Percentiles rank a stretch among this genome's conserved stretches.
Evolutionary conservation across 768 basidiomycete genomes (phyloP).

Genomic region (Cystofilobasidium capitatum): DNA sequence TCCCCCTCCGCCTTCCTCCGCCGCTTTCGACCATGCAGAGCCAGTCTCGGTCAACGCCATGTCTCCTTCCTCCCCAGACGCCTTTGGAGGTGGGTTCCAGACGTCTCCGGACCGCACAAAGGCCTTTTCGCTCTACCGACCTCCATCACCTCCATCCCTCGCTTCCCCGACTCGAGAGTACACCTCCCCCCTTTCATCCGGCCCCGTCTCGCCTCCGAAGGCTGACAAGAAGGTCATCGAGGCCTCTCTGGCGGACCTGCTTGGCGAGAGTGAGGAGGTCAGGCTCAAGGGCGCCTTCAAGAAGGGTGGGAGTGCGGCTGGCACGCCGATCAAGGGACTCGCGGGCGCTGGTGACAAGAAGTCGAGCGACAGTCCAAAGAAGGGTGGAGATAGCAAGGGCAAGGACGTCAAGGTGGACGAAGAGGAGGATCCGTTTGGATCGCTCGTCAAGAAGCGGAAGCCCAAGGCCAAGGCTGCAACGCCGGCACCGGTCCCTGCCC

Average conservation of each 20-base stretch:
- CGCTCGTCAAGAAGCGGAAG: background rate
- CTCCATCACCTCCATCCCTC: background rate
- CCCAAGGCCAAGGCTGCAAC: background rate
- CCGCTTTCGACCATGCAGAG: background rate
- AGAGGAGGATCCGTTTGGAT: constrained; percentile 12
- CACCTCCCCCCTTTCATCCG: background rate
- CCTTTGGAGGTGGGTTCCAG: background rate
- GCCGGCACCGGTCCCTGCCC: background rate
- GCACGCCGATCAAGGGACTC: background rate
- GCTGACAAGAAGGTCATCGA: background rate
- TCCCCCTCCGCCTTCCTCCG: background rate
- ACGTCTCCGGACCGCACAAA: background rate
- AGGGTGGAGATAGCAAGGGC: background rate
- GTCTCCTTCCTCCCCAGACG: background rate
- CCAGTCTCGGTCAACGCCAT: background rate
- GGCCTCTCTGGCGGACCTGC: constrained; percentile 5
- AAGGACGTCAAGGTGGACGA: background rate
- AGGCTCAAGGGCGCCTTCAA: constrained; percentile 25
- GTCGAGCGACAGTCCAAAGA: constrained; percentile 1
- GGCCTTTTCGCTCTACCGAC: background rate
- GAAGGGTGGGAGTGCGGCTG: background rate
- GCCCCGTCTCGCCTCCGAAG: background rate
- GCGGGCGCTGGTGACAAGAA: background rate
- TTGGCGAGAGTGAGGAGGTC: constrained; percentile 21
- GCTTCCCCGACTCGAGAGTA: background rate